Conservation (phyloP, 148 eudicot genomes). For the Fagopyrum tataricum region DNA sequence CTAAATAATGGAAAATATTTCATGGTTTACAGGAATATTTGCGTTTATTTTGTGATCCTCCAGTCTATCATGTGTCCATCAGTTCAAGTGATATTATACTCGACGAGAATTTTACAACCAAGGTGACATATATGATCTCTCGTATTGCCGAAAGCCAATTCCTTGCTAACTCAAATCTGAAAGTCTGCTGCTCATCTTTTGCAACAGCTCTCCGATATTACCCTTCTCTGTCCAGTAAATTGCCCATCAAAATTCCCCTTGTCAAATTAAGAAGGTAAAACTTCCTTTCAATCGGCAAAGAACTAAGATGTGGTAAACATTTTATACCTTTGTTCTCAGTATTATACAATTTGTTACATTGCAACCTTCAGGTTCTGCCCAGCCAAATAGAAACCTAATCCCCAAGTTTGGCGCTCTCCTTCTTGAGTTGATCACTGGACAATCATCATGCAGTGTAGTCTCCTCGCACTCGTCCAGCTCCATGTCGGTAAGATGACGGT, state of each 20-base stretch:
- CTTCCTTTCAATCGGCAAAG: neutral
- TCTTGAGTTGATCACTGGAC: constrained; percentile 76
- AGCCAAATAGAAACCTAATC: constrained; percentile 25
- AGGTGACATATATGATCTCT: constrained; percentile 28
- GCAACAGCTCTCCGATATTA: constrained; percentile 53
- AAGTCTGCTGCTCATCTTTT: constrained; percentile 1
- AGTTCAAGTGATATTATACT: constrained; percentile 65
- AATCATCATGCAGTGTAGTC: constrained; percentile 42
- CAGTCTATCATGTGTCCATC: constrained; percentile 48
- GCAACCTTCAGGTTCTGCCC: neutral
- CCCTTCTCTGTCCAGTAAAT: constrained; percentile 27
- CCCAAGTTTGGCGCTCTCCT: constrained; percentile 65
- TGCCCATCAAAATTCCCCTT: constrained; percentile 17
- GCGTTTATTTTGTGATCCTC: constrained; percentile 69
- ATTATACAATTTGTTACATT: neutral
- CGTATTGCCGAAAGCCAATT: neutral
- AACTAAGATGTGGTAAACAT: neutral
- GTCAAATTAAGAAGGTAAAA: constrained; percentile 35
- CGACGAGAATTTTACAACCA: constrained; percentile 62
- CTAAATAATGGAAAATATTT: neutral
- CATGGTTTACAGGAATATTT: constrained; percentile 55
- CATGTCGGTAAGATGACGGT: too few species aligned
- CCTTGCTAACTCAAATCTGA: neutral
- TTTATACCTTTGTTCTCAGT: neutral
- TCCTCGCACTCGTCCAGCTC: too few species aligned